Base-by-base conservation (phyloP, 495 filamentous ascomycete genomes). In the Penicillium coprophilum region DNA sequence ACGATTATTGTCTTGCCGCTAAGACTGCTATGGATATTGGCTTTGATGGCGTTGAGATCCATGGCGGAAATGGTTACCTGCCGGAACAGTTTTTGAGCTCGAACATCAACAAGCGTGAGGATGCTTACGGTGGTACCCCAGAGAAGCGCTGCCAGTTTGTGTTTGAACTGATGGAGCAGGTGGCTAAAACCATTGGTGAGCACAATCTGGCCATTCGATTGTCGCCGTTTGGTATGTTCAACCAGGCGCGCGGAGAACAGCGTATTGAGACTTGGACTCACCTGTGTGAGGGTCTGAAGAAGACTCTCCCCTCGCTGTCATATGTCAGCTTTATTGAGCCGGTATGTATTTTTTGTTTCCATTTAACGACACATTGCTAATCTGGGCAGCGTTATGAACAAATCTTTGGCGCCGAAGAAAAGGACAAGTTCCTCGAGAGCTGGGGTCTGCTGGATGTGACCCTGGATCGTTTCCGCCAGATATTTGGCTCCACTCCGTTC, bases 11-110 rank as follows among this genome's bases (percentile, higher is more conserved):
- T 13, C 53, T 68, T 7, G 87, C 86, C 12, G 84, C 87, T 0
- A 69, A 74, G 63, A 81, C 79, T 30, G 85, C 86, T 4, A 75
- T 87, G 9, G 74, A 75, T 53, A 86, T 85, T 39, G 88, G 87
- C 11, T 82, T 82, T 57, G 81, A 85, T 57, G 80, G 80, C 4
- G 74, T 84, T 4, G 82, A 85, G 60, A 55, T 84, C 12, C 80
- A 85, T 58, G 76, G 69, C 50, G 76, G 76, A 3, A 81, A 84
- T 62, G 82, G 82, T 0, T 83, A 83, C 50, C 64, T 85, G 2
- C 65, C 75, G 2, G 81, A 82, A 50, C 79, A 83, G 54, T 84
- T 85, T 58, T 65, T 79, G 1, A 73, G 74, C 39, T 72, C 72
- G 28, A 77, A 71, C n/a, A 67, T 75, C 59, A 84, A 84, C 63